Evolutionary conservation across 225 moss, liverwort and hornwort genomes (phyloP), one percentile per base, ranked within the genome.

Genomic region (Rhytidiadelphus loreus): DNA sequence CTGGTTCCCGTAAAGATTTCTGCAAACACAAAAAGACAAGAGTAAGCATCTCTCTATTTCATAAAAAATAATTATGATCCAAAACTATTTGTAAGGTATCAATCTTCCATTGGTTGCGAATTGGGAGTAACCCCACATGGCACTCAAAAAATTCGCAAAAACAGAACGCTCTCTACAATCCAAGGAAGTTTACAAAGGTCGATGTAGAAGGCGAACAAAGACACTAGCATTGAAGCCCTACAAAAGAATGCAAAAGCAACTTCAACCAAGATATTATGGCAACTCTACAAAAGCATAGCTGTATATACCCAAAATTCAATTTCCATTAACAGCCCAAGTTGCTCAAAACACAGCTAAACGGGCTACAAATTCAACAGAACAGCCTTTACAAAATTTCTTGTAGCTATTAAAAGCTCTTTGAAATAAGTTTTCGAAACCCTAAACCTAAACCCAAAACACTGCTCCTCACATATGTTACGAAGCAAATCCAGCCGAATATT

Each of bases 1-100:
- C 16, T 81, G 37, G 41, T 98, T 98, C 83, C 60, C 83, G 74
- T 93, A 88, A 63, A 98, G 43, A 91, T 92, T 87, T 89, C 97
- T 98, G 95, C 88, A 32, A 52, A 77, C 59, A 77, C 81, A 70
- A 33, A 87, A 66, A 83, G 37, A 68, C 22, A 81, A 83, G 32
- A 50, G n/a, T 80, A 80, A 68, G 72, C 70, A 21, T 65, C 48
- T 58, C n/a, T 48, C 4, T 14, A 48, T 28, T 85, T 61, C 61
- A 48, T n/a, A 20, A 28, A 48, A 55, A 48, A 25, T 0, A 62
- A 50, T 10, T 41, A 39, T 16, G 17, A 77, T 41, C 39, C 53
- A 64, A 22, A 77, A 21, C 61, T 50, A 13, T 13, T 43, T 32
- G 41, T 86, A 41, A 77, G 12, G 32, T 64, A 24, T 41, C 16